These are phyloP conservation scores for Trichocladium uniseriatum DNA, from an alignment of 495 filamentous ascomycete genomes.

Conservation along the genomic window DNA sequence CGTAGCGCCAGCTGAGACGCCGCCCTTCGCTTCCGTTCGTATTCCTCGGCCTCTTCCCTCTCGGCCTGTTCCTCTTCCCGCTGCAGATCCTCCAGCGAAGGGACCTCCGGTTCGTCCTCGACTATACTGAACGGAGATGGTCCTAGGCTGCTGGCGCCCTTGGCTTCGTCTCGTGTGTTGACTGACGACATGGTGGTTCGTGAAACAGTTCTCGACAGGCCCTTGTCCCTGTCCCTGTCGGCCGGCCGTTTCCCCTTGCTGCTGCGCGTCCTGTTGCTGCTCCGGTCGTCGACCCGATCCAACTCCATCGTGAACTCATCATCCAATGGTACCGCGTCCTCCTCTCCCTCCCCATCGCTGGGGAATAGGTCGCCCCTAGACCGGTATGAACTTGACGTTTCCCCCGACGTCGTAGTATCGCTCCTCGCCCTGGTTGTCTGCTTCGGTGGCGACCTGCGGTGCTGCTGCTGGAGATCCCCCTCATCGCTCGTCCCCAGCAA, in stretches of 20 bases:
- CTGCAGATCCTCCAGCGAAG: constrained; percentile 63
- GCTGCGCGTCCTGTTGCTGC: constrained; percentile 55
- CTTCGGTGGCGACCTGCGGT: too few species aligned
- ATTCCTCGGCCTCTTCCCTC: constrained; percentile 58
- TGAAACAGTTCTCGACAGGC: constrained; percentile 47
- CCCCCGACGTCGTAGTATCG: constrained; percentile 68
- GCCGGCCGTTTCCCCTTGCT: constrained; percentile 52
- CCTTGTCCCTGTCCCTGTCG: constrained; percentile 26
- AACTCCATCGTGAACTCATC: constrained; percentile 85
- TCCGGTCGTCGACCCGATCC: constrained; percentile 63
- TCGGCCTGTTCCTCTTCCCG: constrained; percentile 64
- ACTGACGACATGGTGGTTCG: constrained; percentile 44
- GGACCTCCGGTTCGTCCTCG: constrained; percentile 21
- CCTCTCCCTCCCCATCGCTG: constrained; percentile 79
- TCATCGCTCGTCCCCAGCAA: constrained; percentile 54
- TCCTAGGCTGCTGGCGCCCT: too few species aligned
- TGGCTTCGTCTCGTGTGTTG: constrained; percentile 27
- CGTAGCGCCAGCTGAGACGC: constrained; percentile 63
- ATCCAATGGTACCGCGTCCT: constrained; percentile 84
- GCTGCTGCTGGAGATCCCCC: too few species aligned
- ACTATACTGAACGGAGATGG: too few species aligned
- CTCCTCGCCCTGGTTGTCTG: constrained; percentile 52
- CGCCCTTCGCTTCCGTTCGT: constrained; percentile 60
- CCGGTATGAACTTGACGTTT: constrained; percentile 79
- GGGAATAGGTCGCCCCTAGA: constrained; percentile 92